Evolutionary conservation across 305 asterid genomes (phyloP).

Genomic region (Fraxinus albicans): DNA sequence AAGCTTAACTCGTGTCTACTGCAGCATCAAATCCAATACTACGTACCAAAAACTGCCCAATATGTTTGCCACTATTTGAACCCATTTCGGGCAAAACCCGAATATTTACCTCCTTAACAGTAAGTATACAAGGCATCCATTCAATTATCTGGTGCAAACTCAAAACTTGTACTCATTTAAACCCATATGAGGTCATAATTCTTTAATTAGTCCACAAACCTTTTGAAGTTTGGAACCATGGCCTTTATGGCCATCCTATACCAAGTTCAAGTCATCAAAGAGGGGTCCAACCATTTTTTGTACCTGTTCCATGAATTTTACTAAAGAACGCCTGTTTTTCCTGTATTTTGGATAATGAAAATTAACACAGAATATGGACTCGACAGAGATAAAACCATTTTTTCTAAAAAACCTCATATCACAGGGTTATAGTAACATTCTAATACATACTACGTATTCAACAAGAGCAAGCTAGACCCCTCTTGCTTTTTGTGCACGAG

Average conservation of each 20-base stretch:
- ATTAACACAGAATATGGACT: not conserved
- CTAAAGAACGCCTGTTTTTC: not conserved
- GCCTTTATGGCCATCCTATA: not conserved
- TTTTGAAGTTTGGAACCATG: not conserved
- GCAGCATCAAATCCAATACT: not conserved
- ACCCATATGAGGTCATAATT: not conserved
- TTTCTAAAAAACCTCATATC: not conserved
- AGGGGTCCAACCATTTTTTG: not conserved
- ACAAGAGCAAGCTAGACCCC: not conserved
- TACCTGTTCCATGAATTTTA: not conserved
- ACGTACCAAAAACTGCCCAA: not conserved
- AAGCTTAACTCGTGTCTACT: not conserved
- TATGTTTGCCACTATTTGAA: not conserved
- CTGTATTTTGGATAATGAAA: not conserved
- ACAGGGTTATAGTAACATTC: not conserved
- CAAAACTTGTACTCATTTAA: not conserved
- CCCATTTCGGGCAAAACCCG: not conserved
- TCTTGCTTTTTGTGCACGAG: not conserved
- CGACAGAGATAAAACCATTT: not conserved
- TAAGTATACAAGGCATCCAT: not conserved
- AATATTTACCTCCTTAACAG: not conserved
- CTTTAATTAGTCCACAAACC: not conserved
- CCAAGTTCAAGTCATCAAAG: not conserved
- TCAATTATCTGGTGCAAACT: not conserved
- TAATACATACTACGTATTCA: not conserved